phyloP scores from a whole-genome alignment of 2,329 filamentous ascomycete species.

The Boeremia exigua region DNA sequence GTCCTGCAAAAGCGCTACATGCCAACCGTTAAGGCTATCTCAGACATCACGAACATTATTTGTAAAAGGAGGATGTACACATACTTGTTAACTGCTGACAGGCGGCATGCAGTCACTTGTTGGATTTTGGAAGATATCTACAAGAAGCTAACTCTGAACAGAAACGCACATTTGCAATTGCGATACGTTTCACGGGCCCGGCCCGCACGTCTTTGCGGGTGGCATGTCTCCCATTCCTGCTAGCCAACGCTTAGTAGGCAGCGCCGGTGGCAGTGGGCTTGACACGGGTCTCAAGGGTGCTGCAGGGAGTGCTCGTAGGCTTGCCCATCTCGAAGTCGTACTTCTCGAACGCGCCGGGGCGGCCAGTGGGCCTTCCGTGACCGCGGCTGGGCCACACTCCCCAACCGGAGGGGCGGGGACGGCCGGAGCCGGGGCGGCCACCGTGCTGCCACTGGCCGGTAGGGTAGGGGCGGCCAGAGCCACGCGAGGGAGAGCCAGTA shows the following conservation, averaged over 20 bases:
- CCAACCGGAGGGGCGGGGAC: constrained; percentile 24
- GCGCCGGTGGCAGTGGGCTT: constrained; percentile 26
- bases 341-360: constrained; percentile 15
- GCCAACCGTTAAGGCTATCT: too few relatives aligned
- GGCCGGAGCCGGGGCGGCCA: constrained; percentile 20
- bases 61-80: not conserved
- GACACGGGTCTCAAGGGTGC: constrained; percentile 31
- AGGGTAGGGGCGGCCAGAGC: constrained; percentile 12
- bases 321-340: constrained; percentile 13
- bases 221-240: not conserved
- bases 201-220: not conserved
- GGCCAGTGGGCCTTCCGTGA: constrained; percentile 7
- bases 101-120: constrained; percentile 2
- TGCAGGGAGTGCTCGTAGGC: constrained; percentile 26
- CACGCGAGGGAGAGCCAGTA: constrained; percentile 3
- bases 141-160: constrained; percentile 5
- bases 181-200: not conserved
- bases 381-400: constrained; percentile 17
- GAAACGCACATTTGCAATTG: not conserved
- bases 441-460: constrained; percentile 13
- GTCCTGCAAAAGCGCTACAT: not conserved
- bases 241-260: not conserved
- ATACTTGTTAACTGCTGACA: not conserved
- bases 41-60: not conserved
- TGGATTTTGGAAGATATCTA: constrained; percentile 12